Evolutionary conservation across 352 stramenopile genomes (phyloP), one percentile per base, ranked within the genome.

Genomic region (Peronosclerospora sorghi): DNA sequence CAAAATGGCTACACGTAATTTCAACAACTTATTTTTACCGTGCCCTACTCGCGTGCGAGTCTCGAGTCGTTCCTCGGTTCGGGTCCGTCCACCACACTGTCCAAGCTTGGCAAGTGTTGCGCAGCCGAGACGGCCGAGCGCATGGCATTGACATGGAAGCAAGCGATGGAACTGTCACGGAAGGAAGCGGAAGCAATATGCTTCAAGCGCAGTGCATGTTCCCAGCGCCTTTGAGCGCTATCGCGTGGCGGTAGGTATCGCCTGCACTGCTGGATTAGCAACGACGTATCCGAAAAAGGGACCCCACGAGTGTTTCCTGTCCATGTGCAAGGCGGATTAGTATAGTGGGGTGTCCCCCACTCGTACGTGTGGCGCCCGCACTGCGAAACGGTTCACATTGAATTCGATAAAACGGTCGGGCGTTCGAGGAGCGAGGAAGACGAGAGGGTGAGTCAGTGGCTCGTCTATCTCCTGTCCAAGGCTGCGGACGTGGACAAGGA

Each of bases 381-480:
- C 15, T 78, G 55, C 13, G 61, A 73, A 39, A 82, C 73, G 32
- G 86, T 82, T 24, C 67, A 74, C 19, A 28, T 90, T 9, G 56
- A 68, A 28, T 51, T 89, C 40, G 74, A 85, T 61, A 89, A 89
- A 51, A 56, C 58, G 17, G 27, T 70, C 18, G 52, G 55, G 13
- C 69, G 68, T 17, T 67, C 68, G n/a, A 68, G 68, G 20, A 38
- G 28, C 37, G 73, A 87, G 34, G 71, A 90, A 60, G 75, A 87
- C 32, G 49, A 65, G n/a, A 71, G 83, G 13, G 74, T 85, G 47
- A 67, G 71, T 45, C 58, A 63, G 8, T 82, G 73, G 59, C 56
- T 87, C 30, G 70, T 90, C 27, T 83, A 86, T 56, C 32, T 81
- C 17, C 42, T 89, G 4, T 65, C 67, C 10, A n/a, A n/a, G n/a